Evolutionary conservation across 208 protist species (phyloP).

Genomic region (Trichomonas vaginalis): DNA sequence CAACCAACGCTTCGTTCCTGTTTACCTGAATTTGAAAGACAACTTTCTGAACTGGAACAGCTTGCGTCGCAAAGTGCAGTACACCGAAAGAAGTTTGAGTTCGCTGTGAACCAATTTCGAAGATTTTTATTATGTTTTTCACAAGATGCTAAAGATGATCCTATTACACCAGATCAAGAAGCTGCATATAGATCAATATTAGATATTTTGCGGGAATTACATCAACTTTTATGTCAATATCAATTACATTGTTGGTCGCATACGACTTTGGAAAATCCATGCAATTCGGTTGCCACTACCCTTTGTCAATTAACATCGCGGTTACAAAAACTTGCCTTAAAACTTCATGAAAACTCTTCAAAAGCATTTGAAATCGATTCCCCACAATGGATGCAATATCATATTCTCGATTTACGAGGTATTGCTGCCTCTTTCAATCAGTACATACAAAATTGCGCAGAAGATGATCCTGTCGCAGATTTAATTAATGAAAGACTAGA

Average conservation of each 20-base stretch:
- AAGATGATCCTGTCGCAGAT: neutral
- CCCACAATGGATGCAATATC: neutral
- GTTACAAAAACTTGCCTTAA: neutral
- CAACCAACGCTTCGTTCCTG: neutral
- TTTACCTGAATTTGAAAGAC: neutral
- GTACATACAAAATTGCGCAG: neutral
- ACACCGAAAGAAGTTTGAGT: conserved; percentile 14
- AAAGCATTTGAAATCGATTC: neutral
- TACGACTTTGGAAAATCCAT: neutral
- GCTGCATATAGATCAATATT: neutral
- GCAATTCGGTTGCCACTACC: neutral
- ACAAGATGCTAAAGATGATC: neutral
- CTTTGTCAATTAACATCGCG: neutral
- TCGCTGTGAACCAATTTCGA: neutral
- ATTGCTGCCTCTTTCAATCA: neutral
- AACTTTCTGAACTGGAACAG: neutral
- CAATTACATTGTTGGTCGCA: neutral
- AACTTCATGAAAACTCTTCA: neutral
- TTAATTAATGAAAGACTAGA: neutral
- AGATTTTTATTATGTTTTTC: neutral
- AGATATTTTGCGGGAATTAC: neutral
- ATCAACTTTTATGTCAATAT: neutral
- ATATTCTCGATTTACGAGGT: neutral
- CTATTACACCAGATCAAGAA: neutral
- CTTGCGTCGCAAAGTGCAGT: neutral